These are phyloP conservation scores for Penicillium sp. DNA, from an alignment of 2,329 filamentous ascomycete genomes.

Conservation along the genomic window DNA sequence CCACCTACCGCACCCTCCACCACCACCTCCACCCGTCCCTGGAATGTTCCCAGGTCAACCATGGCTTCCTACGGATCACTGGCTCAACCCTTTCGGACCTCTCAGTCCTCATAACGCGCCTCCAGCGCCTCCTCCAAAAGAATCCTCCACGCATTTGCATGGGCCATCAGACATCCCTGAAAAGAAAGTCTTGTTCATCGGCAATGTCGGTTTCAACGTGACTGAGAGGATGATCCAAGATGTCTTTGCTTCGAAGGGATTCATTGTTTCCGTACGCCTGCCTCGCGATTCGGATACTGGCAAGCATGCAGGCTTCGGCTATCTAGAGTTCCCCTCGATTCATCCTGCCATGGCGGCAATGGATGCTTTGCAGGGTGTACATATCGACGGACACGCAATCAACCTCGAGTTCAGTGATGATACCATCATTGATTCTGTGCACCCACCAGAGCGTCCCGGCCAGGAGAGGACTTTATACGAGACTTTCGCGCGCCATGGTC, in stretches of 20 bases:
- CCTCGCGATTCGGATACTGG: slow-evolving; percentile 41
- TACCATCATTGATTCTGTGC: slow-evolving; percentile 29
- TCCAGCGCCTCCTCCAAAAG: background rate
- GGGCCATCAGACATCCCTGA: slow-evolving; percentile 7
- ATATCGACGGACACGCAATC: slow-evolving; percentile 49
- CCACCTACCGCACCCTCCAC: background rate
- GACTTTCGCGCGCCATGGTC: background rate
- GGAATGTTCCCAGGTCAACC: background rate
- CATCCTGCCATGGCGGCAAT: slow-evolving; percentile 46
- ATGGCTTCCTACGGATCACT: background rate
- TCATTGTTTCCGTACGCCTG: slow-evolving; percentile 44
- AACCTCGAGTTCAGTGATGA: slow-evolving; percentile 48
- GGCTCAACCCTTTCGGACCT: background rate
- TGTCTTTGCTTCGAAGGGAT: slow-evolving; percentile 47
- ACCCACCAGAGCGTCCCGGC: slow-evolving; percentile 10
- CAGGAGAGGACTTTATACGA: slow-evolving; percentile 3
- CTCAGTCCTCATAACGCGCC: background rate
- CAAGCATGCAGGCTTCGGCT: slow-evolving; percentile 50
- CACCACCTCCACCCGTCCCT: background rate
- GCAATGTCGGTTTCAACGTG: slow-evolving; percentile 49
- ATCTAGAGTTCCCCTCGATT: slow-evolving; percentile 44
- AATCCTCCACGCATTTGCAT: background rate
- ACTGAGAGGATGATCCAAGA: slow-evolving; percentile 44
- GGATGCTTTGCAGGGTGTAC: slow-evolving; percentile 43
- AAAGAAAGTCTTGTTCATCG: slow-evolving; percentile 44